Percentiles rank a stretch among this genome's conserved stretches.
These are phyloP conservation scores for Castanea crenata DNA, from an alignment of 306 rosid species.

Conservation along the genomic window DNA sequence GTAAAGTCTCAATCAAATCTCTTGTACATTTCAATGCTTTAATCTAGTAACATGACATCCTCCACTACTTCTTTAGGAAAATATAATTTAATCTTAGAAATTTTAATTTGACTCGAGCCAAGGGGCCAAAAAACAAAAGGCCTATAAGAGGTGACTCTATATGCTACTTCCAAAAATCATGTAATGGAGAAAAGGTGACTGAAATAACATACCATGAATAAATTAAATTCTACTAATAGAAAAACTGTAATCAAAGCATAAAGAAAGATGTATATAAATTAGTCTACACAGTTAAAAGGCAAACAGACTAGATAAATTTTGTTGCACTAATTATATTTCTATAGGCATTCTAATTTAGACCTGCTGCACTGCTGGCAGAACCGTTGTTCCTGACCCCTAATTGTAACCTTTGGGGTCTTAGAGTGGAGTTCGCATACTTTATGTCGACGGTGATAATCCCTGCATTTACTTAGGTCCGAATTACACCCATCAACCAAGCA, in stretches of 20 bases:
- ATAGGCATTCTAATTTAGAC: constrained; percentile 27
- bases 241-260: no score
- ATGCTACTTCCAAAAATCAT: not conserved
- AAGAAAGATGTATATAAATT: not conserved
- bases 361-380: constrained; percentile 99
- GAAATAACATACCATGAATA: not conserved
- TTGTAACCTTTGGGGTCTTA: constrained; percentile 67
- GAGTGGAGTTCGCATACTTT: constrained; percentile 84
- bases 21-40: not conserved
- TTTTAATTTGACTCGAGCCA: not conserved
- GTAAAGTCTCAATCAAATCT: not conserved
- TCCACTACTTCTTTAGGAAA: not conserved
- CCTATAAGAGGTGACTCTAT: not conserved
- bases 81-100: not conserved
- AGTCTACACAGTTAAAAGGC: not conserved
- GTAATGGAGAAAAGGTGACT: not conserved
- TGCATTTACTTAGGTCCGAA: constrained; percentile 73
- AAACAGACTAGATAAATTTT: not conserved
- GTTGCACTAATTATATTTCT: not conserved
- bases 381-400: constrained; percentile 67
- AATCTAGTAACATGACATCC: not conserved
- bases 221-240: not conserved
- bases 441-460: constrained; percentile 83
- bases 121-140: not conserved
- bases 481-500: constrained; percentile 82